Percentiles rank a stretch among this genome's conserved stretches.
These are phyloP conservation scores for Metarhizium brunneum DNA, from an alignment of 2,329 filamentous ascomycete genomes.

Conservation along the genomic window DNA sequence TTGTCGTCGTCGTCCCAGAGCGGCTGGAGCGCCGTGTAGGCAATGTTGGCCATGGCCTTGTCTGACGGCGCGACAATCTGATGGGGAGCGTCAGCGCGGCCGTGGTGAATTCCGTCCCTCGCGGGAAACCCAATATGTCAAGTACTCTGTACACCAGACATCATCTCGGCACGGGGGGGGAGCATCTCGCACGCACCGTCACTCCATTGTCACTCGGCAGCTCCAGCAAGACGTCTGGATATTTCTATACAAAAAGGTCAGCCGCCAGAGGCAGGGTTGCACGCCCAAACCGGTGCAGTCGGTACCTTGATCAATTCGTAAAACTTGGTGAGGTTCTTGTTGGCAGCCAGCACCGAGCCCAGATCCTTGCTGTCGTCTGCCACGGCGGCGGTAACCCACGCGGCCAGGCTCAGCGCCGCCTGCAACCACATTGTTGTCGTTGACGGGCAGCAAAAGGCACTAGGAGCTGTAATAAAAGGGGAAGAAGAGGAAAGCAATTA, in stretches of 20 bases:
- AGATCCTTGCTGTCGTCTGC: slow-evolving; percentile 22
- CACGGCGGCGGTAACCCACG: slow-evolving; percentile 11
- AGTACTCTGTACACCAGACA: too few species aligned
- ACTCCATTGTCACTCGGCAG: slow-evolving; percentile 33
- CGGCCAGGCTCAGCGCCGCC: slow-evolving; percentile 10
- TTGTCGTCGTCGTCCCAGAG: slow-evolving; percentile 35
- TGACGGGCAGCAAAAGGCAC: not conserved
- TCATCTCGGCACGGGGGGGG: too few species aligned
- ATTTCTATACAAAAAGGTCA: slow-evolving; percentile 25
- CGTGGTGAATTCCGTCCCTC: too few species aligned
- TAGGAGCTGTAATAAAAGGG: too few species aligned
- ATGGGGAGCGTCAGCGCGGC: not conserved
- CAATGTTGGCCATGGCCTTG: slow-evolving; percentile 45
- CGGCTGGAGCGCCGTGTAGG: slow-evolving; percentile 38
- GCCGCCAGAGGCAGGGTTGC: not conserved
- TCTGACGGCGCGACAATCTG: slow-evolving; percentile 49
- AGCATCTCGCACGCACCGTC: slow-evolving; percentile 22
- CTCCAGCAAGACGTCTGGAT: slow-evolving; percentile 34
- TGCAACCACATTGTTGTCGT: slow-evolving; percentile 7
- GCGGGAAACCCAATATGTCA: too few species aligned
- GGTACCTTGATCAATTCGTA: slow-evolving; percentile 32
- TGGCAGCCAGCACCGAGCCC: slow-evolving; percentile 26
- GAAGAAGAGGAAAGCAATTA: too few species aligned
- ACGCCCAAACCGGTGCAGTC: not conserved
- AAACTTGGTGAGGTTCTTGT: slow-evolving; percentile 34